Percentiles rank a stretch among this genome's conserved stretches.
These are phyloP conservation scores for Cerioporus squamosus DNA, from an alignment of 1,284 basidiomycete species.

Conservation along the genomic window DNA sequence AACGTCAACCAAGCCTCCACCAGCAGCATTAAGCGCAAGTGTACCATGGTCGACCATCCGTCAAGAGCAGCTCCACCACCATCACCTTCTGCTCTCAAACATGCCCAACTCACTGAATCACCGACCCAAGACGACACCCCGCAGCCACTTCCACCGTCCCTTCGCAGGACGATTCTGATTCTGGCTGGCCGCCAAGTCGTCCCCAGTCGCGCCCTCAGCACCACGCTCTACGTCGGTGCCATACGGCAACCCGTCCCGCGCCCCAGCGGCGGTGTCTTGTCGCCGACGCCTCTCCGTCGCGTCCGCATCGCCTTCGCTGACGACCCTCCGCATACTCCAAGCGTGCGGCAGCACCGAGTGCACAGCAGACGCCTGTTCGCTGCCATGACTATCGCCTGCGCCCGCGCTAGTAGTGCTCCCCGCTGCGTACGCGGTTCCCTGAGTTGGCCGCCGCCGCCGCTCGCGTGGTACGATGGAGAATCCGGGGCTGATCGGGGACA, in stretches of 20 bases:
- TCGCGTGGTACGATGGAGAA: conserved; percentile 65
- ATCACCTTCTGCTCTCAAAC: neutral
- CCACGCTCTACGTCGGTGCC: conserved; percentile 12
- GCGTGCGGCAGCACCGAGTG: conserved; percentile 4
- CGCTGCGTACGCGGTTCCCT: conserved; percentile 25
- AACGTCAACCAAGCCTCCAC: neutral
- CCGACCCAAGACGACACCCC: conserved; percentile 26
- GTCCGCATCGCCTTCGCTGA: conserved; percentile 29
- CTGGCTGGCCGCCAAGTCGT: neutral
- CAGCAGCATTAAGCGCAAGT: too few species aligned
- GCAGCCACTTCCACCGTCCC: conserved; percentile 43
- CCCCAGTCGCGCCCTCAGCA: neutral
- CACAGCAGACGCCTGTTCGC: conserved; percentile 28
- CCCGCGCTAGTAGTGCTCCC: conserved; percentile 6
- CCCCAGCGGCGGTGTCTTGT: neutral
- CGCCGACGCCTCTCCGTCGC: conserved; percentile 1
- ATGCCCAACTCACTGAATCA: neutral
- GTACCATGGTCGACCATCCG: too few species aligned
- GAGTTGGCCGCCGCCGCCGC: conserved; percentile 41
- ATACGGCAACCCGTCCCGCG: conserved; percentile 12
- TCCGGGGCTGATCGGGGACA: conserved; percentile 75
- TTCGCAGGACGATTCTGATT: conserved; percentile 16
- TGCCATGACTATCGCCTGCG: conserved; percentile 1
- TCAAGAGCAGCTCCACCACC: neutral
- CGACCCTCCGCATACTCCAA: conserved; percentile 24